Conservation (phyloP, 2,329 filamentous ascomycete genomes). For the Pyrenochaeta sp. region DNA sequence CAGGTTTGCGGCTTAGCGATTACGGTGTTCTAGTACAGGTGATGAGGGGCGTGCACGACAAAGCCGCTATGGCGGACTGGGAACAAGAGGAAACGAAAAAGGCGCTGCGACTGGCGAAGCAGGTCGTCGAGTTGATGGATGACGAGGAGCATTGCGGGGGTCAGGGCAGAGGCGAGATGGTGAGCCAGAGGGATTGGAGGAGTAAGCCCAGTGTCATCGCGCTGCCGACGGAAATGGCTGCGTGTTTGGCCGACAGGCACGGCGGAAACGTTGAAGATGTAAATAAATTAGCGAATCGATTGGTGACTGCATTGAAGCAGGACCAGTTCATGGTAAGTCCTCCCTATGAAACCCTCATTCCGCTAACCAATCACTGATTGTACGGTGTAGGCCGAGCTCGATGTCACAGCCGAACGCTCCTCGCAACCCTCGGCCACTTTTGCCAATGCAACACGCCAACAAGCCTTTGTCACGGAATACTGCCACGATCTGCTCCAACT, state of each 20-base stretch:
- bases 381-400: slow-evolving; percentile 12
- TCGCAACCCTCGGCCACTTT: slow-evolving; percentile 19
- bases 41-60: slow-evolving; percentile 46
- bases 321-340: slow-evolving; percentile 28
- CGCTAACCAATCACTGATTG: neutral
- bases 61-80: slow-evolving; percentile 48
- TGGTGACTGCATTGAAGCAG: slow-evolving; percentile 48
- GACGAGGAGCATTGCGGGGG: slow-evolving; percentile 48
- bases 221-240: slow-evolving; percentile 55
- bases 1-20: slow-evolving; percentile 34
- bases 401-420: slow-evolving; percentile 5
- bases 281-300: slow-evolving; percentile 49
- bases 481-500: slow-evolving; percentile 38
- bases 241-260: slow-evolving; percentile 50
- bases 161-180: slow-evolving; percentile 14
- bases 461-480: slow-evolving; percentile 7
- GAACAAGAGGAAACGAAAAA: slow-evolving; percentile 47
- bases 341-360: neutral
- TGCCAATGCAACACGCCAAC: slow-evolving; percentile 1
- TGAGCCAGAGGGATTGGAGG: slow-evolving; percentile 37
- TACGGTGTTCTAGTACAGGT: slow-evolving; percentile 41
- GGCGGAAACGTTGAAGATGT: slow-evolving; percentile 51
- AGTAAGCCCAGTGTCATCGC: slow-evolving; percentile 50
- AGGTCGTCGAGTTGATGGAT: slow-evolving; percentile 54
- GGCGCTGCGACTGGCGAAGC: slow-evolving; percentile 50